These are phyloP conservation scores for Coemansia sp. DNA, from an alignment of 192 early-diverging fungal genomes.

Conservation along the genomic window DNA sequence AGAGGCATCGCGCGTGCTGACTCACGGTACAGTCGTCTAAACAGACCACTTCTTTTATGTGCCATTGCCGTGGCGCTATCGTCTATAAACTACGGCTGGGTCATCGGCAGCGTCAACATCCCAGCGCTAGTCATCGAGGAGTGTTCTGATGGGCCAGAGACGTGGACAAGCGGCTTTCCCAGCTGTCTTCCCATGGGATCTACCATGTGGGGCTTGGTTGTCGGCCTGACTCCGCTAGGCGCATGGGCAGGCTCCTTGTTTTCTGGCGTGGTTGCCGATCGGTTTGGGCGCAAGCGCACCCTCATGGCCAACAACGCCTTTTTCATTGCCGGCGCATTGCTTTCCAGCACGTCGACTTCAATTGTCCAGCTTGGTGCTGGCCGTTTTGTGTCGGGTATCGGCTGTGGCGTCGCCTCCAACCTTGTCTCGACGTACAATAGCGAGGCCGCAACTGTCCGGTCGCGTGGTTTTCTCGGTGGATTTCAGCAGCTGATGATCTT, in stretches of 20 bases:
- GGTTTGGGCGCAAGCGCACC: constrained; percentile 65
- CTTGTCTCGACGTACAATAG: constrained; percentile 79
- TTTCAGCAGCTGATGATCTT: constrained; percentile 85
- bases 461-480: constrained; percentile 74
- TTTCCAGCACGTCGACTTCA: constrained; percentile 59
- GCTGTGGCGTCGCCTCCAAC: constrained; percentile 70
- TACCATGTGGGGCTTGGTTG: constrained; percentile 57
- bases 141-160: constrained; percentile 46
- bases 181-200: constrained; percentile 69
- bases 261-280: constrained; percentile 60
- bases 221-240: constrained; percentile 64
- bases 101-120: constrained; percentile 55
- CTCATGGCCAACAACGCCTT: constrained; percentile 67
- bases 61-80: constrained; percentile 41
- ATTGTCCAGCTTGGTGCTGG: constrained; percentile 57
- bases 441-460: constrained; percentile 65
- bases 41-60: constrained; percentile 27
- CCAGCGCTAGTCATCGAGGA: constrained; percentile 53
- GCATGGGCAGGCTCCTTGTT: constrained; percentile 74
- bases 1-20: constrained; percentile 23
- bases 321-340: constrained; percentile 59
- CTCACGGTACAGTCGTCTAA: constrained; percentile 33
- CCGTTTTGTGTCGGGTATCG: constrained; percentile 73
- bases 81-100: constrained; percentile 54
- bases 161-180: constrained; percentile 53